These are phyloP conservation scores for Populus ilicifolia DNA, from an alignment of 345 rosid genomes.

Conservation along the genomic window DNA sequence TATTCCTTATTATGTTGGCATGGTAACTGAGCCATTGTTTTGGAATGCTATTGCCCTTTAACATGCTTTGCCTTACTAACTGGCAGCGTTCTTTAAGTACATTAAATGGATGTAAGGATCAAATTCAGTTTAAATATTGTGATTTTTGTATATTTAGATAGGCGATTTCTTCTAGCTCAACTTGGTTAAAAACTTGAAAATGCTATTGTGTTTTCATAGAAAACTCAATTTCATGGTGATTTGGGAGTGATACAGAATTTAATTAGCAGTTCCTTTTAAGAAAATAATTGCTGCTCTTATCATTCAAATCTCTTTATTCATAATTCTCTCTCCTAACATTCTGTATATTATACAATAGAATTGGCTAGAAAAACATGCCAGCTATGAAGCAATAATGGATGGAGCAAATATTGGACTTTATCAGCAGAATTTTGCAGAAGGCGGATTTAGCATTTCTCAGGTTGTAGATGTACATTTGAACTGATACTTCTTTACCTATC, in stretches of 20 bases:
- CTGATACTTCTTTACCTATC: background rate
- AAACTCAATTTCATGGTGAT: background rate
- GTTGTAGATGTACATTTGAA: conserved; percentile 31
- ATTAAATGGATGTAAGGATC: background rate
- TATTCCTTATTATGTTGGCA: background rate
- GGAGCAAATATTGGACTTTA: conserved; percentile 90
- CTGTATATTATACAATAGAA: conserved; percentile 31
- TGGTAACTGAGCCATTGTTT: background rate
- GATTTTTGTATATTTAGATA: background rate
- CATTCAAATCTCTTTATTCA: background rate
- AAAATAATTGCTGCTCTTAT: background rate
- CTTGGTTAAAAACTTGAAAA: background rate
- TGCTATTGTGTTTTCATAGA: background rate
- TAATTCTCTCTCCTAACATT: background rate
- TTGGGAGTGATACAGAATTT: background rate
- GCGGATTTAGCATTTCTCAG: conserved; percentile 74
- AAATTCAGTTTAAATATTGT: background rate
- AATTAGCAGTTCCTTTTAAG: background rate
- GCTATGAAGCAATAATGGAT: conserved; percentile 73
- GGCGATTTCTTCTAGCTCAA: background rate
- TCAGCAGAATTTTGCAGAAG: conserved; percentile 86
- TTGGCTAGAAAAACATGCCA: conserved; percentile 62
- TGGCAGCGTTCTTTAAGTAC: background rate
- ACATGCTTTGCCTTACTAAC: background rate
- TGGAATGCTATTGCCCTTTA: background rate